phyloP scores from a whole-genome alignment of 805 yeast genomes.

The Metahyphopichia silvanorum region DNA sequence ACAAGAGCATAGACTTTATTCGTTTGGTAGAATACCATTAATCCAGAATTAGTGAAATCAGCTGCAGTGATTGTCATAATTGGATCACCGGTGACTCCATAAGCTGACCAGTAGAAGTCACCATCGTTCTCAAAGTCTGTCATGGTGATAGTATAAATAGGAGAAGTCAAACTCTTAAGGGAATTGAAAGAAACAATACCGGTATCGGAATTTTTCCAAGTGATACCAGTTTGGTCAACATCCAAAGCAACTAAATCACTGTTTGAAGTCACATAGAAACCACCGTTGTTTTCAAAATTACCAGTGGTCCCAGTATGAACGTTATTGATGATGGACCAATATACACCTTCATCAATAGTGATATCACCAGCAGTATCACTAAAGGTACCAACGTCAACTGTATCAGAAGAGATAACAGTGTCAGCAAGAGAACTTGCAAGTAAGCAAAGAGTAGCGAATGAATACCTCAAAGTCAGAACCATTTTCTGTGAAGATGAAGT shows the following conservation, averaged over 20 bases:
- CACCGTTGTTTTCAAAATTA: constrained; percentile 15
- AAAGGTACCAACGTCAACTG: constrained; percentile 15
- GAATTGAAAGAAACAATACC: constrained; percentile 25
- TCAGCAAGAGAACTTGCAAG: too few relatives aligned
- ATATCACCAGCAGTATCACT: constrained; percentile 13
- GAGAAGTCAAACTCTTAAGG: constrained; percentile 10
- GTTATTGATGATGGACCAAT: constrained; percentile 19
- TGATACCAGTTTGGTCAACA: constrained; percentile 12
- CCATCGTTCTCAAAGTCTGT: constrained; percentile 20
- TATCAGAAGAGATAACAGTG: too few relatives aligned
- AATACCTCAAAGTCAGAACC: too few relatives aligned
- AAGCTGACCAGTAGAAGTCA: constrained; percentile 12
- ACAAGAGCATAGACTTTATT: constrained; percentile 17
- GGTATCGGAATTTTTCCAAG: constrained; percentile 7
- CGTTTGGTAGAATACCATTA: constrained; percentile 9
- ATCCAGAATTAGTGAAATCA: not conserved
- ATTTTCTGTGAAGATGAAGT: too few relatives aligned
- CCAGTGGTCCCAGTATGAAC: constrained; percentile 19
- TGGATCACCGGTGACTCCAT: constrained; percentile 13
- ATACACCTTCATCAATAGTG: constrained; percentile 9
- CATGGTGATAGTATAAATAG: constrained; percentile 11
- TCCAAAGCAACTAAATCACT: constrained; percentile 12
- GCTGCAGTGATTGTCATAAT: constrained; percentile 7
- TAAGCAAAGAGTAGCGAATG: too few relatives aligned
- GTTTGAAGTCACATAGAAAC: constrained; percentile 18